Evolutionary conservation across 148 eudicot species (phyloP).

Genomic region (Cornus florida): DNA sequence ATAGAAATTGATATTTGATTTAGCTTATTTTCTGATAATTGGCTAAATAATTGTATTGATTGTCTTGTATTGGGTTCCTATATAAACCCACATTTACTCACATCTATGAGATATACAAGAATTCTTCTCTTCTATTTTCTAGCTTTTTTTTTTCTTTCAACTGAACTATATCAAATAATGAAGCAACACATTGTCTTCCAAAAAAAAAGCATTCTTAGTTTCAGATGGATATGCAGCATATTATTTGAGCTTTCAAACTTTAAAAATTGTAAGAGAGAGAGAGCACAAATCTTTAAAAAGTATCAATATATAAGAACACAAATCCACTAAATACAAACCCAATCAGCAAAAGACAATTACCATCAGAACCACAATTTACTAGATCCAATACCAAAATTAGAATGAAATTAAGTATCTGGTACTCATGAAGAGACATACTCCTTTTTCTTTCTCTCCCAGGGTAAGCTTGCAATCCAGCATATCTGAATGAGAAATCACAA

Average conservation of each 20-base stretch:
- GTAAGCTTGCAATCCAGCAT: slow-evolving; percentile 14
- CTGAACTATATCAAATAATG: no score
- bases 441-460: slow-evolving; percentile 10
- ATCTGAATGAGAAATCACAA: slow-evolving; percentile 20
- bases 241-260: background rate
- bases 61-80: no score
- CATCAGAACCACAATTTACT: background rate
- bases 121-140: no score
- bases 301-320: no score
- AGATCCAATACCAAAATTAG: background rate
- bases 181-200: no score
- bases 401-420: slow-evolving; percentile 1
- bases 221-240: background rate
- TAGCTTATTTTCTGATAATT: no score
- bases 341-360: slow-evolving; percentile 1
- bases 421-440: slow-evolving; percentile 13
- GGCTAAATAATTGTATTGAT: no score
- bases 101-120: no score
- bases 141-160: no score
- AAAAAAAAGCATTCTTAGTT: background rate
- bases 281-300: no score
- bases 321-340: background rate
- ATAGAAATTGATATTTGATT: no score
- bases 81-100: no score
- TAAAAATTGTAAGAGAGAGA: background rate